Evolutionary conservation across 2,329 filamentous ascomycete genomes (phyloP).

Genomic region (Raffaelea deltoideospora): DNA sequence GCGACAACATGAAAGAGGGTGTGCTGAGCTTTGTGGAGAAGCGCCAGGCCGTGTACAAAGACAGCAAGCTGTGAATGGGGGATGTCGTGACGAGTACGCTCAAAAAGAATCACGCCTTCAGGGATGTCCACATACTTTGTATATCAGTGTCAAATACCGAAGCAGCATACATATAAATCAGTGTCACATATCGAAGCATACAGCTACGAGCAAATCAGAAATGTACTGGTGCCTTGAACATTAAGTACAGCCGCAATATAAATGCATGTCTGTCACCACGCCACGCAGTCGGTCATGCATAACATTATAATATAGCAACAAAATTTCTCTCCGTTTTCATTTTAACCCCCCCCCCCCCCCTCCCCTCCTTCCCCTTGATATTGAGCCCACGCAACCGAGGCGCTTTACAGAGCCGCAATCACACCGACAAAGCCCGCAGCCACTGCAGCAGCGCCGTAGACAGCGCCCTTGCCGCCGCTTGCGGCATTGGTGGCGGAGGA

Average conservation of each 20-base stretch:
- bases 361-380: neutral
- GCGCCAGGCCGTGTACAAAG: constrained; percentile 51
- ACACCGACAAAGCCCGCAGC: neutral
- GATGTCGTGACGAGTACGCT: neutral
- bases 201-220: no score
- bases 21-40: constrained; percentile 64
- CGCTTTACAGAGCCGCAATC: neutral
- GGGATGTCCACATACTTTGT: no score
- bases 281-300: no score
- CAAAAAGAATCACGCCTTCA: neutral
- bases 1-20: constrained; percentile 62
- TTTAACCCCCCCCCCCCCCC: neutral
- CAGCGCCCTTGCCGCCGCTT: neutral
- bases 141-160: no score
- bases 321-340: neutral
- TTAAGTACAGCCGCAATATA: no score
- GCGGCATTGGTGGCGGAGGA: neutral
- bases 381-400: neutral
- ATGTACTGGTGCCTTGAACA: no score
- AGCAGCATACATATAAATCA: no score
- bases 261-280: no score
- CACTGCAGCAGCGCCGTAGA: neutral
- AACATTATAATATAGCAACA: constrained; percentile 49
- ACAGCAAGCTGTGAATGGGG: constrained; percentile 39
- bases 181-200: no score